A percentile compares a stretch with the other conserved stretches of the same genome.
Conservation (phyloP, 345 rosid genomes). For the Eucalyptus brandiana region DNA sequence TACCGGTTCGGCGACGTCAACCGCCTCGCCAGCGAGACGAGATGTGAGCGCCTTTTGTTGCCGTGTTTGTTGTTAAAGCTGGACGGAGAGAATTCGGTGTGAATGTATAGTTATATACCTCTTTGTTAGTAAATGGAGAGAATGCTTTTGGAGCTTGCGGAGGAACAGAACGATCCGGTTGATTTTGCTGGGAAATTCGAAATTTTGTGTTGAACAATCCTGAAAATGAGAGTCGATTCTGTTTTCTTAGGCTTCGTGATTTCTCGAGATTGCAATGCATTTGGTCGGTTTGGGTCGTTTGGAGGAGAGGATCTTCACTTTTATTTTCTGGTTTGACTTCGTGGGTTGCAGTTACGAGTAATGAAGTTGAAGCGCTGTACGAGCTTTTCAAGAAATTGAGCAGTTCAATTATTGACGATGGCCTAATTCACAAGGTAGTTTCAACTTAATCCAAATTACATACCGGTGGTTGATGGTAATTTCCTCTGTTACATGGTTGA, state of each 20-base stretch:
- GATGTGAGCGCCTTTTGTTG: slow-evolving; percentile 12
- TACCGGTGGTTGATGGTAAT: neutral
- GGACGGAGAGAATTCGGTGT: neutral
- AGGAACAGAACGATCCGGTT: neutral
- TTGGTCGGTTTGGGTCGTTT: neutral
- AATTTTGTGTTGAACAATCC: neutral
- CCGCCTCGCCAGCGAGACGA: slow-evolving; percentile 54
- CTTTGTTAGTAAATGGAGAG: neutral
- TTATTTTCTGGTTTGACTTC: neutral
- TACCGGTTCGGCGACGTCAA: slow-evolving; percentile 10
- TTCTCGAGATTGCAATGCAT: neutral
- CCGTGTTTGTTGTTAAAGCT: neutral
- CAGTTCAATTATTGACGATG: slow-evolving; percentile 52
- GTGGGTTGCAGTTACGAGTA: slow-evolving; percentile 37
- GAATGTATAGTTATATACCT: neutral
- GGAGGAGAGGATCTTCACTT: neutral
- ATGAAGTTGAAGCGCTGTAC: slow-evolving; percentile 61
- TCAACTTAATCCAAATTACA: neutral
- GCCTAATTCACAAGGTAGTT: slow-evolving; percentile 70
- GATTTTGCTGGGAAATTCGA: neutral
- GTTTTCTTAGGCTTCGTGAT: neutral
- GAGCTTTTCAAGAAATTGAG: slow-evolving; percentile 68
- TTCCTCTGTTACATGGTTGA: neutral
- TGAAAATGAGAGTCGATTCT: neutral
- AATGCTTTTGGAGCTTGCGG: neutral